Evolutionary conservation across 2,329 filamentous ascomycete species (phyloP), one percentile per base, ranked within the genome.

Genomic region (Xylariomycetidae sp.): DNA sequence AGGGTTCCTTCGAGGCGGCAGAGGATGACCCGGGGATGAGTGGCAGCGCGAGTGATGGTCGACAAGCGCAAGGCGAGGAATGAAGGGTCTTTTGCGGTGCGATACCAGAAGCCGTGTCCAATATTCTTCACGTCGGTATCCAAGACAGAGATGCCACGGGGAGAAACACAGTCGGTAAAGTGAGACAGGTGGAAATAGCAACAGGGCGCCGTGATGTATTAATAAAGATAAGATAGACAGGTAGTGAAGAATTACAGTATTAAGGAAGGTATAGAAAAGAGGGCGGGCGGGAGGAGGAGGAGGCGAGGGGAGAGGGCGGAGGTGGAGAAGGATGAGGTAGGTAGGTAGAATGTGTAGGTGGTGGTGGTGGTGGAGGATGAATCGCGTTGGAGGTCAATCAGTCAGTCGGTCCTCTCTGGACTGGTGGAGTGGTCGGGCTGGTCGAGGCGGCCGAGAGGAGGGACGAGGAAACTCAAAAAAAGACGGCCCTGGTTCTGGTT

Each of bases 81-180:
- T 52, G 52, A 39, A 49, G 31, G 42, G 48, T 47, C 41, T 52
- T 36, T 37, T 41, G 25, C 37, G 43, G 35, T 12, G 22, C 14
- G 29, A 29, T 25, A 25, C 19, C 34, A 38, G 43, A 23, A 39
- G 35, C 31, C 30, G 39, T 44, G 42, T 43, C 39, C 45, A 49
- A 52, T 49, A 49, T 49, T 49, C 42, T 34, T 42, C 35, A 47
- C 42, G 35, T 41, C 40, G 39, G 36, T 50, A 48, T 55, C 45
- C 49, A 52, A 56, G 48, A 52, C 49, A 54, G 42, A 37, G 41
- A 41, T 41, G 45, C 40, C 42, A 39, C 34, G 25, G 38, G 25
- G 39, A 48, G 43, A 50, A 46, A 46, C 46, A 44, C 37, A 34
- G 31, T 34, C 36, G 22, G 14, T 34, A 38, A 38, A 29, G 36